Percentiles rank a stretch among this genome's conserved stretches.
phyloP scores from a whole-genome alignment of 2,329 filamentous ascomycete genomes.

The Huntiella bhutanensis region DNA sequence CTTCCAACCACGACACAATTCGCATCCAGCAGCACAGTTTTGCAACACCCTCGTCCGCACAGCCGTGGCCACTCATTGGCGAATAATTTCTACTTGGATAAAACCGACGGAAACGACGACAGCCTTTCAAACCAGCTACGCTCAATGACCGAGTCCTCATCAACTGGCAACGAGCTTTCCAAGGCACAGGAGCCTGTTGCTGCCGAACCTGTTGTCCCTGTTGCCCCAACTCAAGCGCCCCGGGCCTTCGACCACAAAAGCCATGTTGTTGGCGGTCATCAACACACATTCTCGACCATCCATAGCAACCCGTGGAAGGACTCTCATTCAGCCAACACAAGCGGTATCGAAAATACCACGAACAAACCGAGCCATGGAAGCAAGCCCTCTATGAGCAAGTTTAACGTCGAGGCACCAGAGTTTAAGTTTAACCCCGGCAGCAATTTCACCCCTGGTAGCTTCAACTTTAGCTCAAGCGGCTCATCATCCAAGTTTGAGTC shows the following conservation, averaged over 20 bases:
- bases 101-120: slow-evolving; percentile 23
- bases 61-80: slow-evolving; percentile 54
- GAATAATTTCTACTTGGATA: slow-evolving; percentile 41
- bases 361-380: slow-evolving; percentile 40
- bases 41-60: slow-evolving; percentile 58
- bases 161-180: slow-evolving; percentile 25
- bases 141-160: slow-evolving; percentile 23
- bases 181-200: slow-evolving; percentile 53
- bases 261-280: slow-evolving; percentile 26
- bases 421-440: slow-evolving; percentile 55
- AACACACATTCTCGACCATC: slow-evolving; percentile 32
- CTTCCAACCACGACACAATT: slow-evolving; percentile 25
- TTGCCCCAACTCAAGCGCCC: slow-evolving; percentile 44
- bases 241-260: slow-evolving; percentile 34
- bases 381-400: slow-evolving; percentile 53
- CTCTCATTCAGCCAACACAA: slow-evolving; percentile 22
- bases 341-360: slow-evolving; percentile 15
- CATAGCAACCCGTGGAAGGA: slow-evolving; percentile 47
- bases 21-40: slow-evolving; percentile 30
- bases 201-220: slow-evolving; percentile 44
- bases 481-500: slow-evolving; percentile 29
- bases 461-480: slow-evolving; percentile 22
- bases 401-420: slow-evolving; percentile 78
- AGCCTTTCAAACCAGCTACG: slow-evolving; percentile 21
- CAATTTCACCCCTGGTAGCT: slow-evolving; percentile 27